Base-by-base conservation (phyloP, 306 rosid species). In the Carpinus viminea region DNA sequence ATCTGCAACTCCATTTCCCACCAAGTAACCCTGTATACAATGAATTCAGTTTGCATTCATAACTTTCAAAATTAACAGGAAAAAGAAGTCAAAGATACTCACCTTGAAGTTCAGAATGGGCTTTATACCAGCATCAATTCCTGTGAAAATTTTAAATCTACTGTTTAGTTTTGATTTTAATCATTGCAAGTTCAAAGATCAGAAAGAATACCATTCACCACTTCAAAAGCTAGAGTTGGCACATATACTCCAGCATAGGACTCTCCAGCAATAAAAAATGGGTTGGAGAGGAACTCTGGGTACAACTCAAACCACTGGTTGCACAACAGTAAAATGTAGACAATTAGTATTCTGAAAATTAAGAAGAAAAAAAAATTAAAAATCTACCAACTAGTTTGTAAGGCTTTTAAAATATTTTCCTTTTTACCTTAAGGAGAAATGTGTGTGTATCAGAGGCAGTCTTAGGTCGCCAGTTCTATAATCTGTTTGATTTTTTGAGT, bases 1-100 rank as follows among this genome's bases (percentile, higher is more conserved):
- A 86, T 95, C 98, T 3, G 97, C 66, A 48, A 95, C 97, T 52
- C 98, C 98, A 86, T 95, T 95, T 81, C 98, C 98, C 77, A 95
- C 97, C 80, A 95, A 28, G 83, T 90, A 95, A 65, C 98, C 98
- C 98, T 95, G 87, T 79, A 75, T 24, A 38, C 21, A 73, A 61
- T n/a, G 55, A 81, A 51, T 66, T 81, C 78, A 86, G 83, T 59
- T 75, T 61, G 62, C 68, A 43, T 48, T 80, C 68, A 41, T 45
- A 71, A 56, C 48, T 56, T 70, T 74, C 34, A 85, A 75, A 77
- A 34, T 13, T 26, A 51, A 80, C 65, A 84, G 60, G 38, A 41
- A 5, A 41, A 41, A 6, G 6, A 72, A 76, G 26, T 57, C 45
- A 69, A 45, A 82, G 74, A 81, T 54, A 21, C 76, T 68, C 52